Evolutionary conservation across 768 basidiomycete genomes (phyloP), one percentile per base, ranked within the genome.

Genomic region (Jaapia argillacea): DNA sequence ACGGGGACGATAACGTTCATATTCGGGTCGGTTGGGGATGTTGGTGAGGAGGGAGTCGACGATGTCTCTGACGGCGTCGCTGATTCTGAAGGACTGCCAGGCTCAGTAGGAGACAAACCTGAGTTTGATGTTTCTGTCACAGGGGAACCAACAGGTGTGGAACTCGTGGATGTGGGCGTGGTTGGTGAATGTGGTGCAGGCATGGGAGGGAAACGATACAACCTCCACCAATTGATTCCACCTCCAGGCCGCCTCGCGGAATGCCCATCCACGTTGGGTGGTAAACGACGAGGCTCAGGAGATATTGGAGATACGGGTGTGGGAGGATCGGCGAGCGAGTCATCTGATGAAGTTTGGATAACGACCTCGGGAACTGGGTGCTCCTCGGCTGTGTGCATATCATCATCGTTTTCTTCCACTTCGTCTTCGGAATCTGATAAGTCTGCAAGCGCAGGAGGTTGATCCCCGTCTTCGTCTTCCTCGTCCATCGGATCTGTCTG

Each of bases 181-280:
- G n/a, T n/a, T n/a, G n/a, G n/a, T n/a, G n/a, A n/a, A n/a, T n/a
- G n/a, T n/a, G n/a, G n/a, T n/a, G 71, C 65, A 12, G 63, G 50
- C 50, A 86, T 80, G 28, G 84, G 70, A 5, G 81, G 82, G 65
- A 87, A 88, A n/a, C 85, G 74, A 55, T 86, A 86, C 52, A 86
- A 60, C 44, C 85, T 67, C 86, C 86, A 88, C 77, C 85, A 84
- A 54, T 88, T 88, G 45, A 88, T 67, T 14, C 70, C 68, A 23
- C 62, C 62, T 28, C 67, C 65, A 14, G 65, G 62, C 14, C 61
- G 28, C 16, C 28, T 33, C 16, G 28, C 16, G 16, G 28, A 10
- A 33, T 33, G 28, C 16, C 37, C 37, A 13, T 22, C 37, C 10
- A 38, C 37, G 37, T n/a, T 24, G 28, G 10, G 28, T 10, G 16